A percentile compares a stretch with the other conserved stretches of the same genome.
Conservation (phyloP, 2,329 filamentous ascomycete genomes). For the Fusarium sp. region DNA sequence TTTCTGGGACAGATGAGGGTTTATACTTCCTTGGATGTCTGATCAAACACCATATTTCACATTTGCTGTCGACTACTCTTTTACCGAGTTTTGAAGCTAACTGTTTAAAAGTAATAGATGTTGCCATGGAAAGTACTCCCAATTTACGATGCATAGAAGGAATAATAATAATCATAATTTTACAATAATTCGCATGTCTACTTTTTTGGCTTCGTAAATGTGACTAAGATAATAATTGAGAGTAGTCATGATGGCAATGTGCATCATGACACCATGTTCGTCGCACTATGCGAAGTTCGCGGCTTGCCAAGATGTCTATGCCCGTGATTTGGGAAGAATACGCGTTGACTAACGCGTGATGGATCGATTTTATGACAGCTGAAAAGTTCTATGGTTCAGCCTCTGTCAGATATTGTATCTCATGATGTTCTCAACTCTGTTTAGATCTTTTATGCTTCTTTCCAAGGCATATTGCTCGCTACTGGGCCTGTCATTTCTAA, state of each 20-base stretch:
- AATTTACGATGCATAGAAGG: not conserved
- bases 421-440: not conserved
- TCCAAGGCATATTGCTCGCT: not conserved
- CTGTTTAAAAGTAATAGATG: constrained; percentile 29
- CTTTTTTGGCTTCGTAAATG: no score
- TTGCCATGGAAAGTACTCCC: not conserved
- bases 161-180: not conserved
- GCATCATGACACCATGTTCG: constrained; percentile 2
- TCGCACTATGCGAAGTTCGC: not conserved
- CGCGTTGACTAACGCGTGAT: not conserved
- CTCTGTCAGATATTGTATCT: no score
- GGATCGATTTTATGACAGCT: no score
- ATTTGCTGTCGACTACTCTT: constrained; percentile 21
- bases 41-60: constrained; percentile 56
- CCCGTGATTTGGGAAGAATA: not conserved
- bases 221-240: no score
- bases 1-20: constrained; percentile 76
- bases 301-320: not conserved
- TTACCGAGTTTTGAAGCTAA: constrained; percentile 40
- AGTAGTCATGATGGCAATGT: not conserved
- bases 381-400: no score
- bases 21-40: constrained; percentile 82
- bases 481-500: not conserved
- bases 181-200: no score
- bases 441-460: not conserved